Percentiles rank a stretch among this genome's conserved stretches.
These are phyloP conservation scores for Loxodes magnus DNA, from an alignment of 73 alveolate species.

Conservation along the genomic window DNA sequence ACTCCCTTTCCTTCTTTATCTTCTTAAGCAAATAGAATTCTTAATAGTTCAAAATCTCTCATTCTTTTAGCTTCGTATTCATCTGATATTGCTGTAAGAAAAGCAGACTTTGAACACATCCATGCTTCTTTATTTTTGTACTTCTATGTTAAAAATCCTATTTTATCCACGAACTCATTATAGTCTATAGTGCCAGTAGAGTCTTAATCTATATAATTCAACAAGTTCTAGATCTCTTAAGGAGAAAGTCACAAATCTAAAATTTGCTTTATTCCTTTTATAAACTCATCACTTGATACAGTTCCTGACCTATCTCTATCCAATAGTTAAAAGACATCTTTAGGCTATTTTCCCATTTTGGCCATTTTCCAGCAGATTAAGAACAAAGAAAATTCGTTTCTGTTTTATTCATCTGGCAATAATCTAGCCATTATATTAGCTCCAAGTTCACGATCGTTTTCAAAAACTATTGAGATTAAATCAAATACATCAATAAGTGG, in stretches of 20 bases:
- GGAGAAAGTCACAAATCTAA: slow-evolving; percentile 6
- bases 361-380: slow-evolving; percentile 14
- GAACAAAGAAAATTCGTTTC: background rate
- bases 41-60: too few species aligned
- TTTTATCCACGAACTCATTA: background rate
- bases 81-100: slow-evolving; percentile 5
- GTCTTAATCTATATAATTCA: background rate
- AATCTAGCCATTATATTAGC: background rate
- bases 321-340: slow-evolving; percentile 1
- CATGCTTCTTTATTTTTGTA: background rate
- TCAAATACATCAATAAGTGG: slow-evolving; percentile 6
- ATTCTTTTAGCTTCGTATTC: slow-evolving; percentile 1
- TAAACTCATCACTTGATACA: background rate
- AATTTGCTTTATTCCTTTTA: background rate
- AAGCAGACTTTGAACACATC: background rate
- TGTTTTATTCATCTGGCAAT: background rate
- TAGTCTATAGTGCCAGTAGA: background rate
- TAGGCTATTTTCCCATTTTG: slow-evolving; percentile 13
- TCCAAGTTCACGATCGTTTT: background rate
- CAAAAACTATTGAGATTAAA: background rate
- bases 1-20: too few species aligned
- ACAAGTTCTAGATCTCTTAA: background rate
- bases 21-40: too few species aligned
- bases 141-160: background rate
- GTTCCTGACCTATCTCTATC: slow-evolving; percentile 13